phyloP scores from a whole-genome alignment of 805 yeast genomes.

The Wickerhamiella sorbophila region DNA sequence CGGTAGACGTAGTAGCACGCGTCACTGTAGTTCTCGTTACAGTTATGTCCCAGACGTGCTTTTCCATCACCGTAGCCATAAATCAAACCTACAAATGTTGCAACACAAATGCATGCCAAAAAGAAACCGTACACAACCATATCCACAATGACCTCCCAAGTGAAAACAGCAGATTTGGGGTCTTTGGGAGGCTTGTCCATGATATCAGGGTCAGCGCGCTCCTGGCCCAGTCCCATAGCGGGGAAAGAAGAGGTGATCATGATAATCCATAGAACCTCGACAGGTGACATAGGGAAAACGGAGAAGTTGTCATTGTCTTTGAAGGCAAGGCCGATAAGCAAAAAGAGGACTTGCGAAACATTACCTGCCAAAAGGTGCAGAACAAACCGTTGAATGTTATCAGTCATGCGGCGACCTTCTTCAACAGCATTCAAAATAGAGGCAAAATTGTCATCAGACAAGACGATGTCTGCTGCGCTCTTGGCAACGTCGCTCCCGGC shows the following conservation, averaged over 20 bases:
- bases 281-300: slow-evolving; percentile 72
- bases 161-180: slow-evolving; percentile 40
- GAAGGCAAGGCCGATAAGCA: slow-evolving; percentile 62
- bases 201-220: slow-evolving; percentile 46
- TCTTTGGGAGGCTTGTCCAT: slow-evolving; percentile 53
- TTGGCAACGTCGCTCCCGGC: slow-evolving; percentile 78
- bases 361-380: slow-evolving; percentile 59
- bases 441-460: slow-evolving; percentile 66
- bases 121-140: slow-evolving; percentile 59
- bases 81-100: slow-evolving; percentile 48
- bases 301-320: slow-evolving; percentile 48
- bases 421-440: slow-evolving; percentile 65
- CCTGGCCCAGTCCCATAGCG: slow-evolving; percentile 69
- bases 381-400: slow-evolving; percentile 65
- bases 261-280: slow-evolving; percentile 66
- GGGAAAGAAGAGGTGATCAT: slow-evolving; percentile 72
- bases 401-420: slow-evolving; percentile 69
- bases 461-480: slow-evolving; percentile 64
- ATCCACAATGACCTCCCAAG: slow-evolving; percentile 52
- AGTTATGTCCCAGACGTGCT: slow-evolving; percentile 37
- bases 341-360: slow-evolving; percentile 53
- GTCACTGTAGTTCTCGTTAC: slow-evolving; percentile 38
- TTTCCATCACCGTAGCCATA: slow-evolving; percentile 53
- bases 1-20: slow-evolving; percentile 51
- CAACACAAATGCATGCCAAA: slow-evolving; percentile 59